phyloP scores from a whole-genome alignment of 2,329 filamentous ascomycete species.

The Aspergillus sp. region DNA sequence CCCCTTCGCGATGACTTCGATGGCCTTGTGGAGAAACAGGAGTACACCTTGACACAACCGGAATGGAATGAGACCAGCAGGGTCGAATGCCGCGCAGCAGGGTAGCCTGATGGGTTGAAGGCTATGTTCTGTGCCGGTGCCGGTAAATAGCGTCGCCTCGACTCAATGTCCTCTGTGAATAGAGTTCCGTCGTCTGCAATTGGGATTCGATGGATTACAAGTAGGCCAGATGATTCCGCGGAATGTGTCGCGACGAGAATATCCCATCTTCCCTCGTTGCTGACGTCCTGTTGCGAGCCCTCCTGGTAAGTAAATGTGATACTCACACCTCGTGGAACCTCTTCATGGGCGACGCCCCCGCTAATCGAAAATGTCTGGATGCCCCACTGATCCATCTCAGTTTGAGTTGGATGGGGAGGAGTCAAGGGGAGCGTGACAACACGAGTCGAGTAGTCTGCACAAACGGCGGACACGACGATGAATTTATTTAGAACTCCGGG shows the following conservation, averaged over 20 bases:
- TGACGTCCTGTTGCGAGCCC: slow-evolving; percentile 19
- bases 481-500: slow-evolving; percentile 50
- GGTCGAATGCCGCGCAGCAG: slow-evolving; percentile 53
- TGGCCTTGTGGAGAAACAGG: slow-evolving; percentile 47
- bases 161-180: slow-evolving; percentile 38
- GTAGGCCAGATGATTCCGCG: slow-evolving; percentile 43
- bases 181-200: slow-evolving; percentile 31
- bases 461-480: slow-evolving; percentile 56
- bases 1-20: slow-evolving; percentile 27
- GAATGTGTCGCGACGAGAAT: slow-evolving; percentile 49
- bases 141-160: slow-evolving; percentile 50
- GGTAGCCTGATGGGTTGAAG: slow-evolving; percentile 56
- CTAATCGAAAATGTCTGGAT: slow-evolving; percentile 51
- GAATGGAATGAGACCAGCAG: slow-evolving; percentile 55
- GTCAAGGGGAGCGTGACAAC: slow-evolving; percentile 55
- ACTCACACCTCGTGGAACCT: slow-evolving; percentile 51
- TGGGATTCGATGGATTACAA: slow-evolving; percentile 47
- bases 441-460: slow-evolving; percentile 57
- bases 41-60: slow-evolving; percentile 59
- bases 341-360: slow-evolving; percentile 49
- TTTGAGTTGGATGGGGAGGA: slow-evolving; percentile 49
- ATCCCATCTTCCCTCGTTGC: slow-evolving; percentile 37
- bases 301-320: slow-evolving; percentile 54
- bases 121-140: slow-evolving; percentile 51
- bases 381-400: slow-evolving; percentile 34